phyloP scores from a whole-genome alignment of 2,329 filamentous ascomycete genomes.

The Colletotrichum sp. region DNA sequence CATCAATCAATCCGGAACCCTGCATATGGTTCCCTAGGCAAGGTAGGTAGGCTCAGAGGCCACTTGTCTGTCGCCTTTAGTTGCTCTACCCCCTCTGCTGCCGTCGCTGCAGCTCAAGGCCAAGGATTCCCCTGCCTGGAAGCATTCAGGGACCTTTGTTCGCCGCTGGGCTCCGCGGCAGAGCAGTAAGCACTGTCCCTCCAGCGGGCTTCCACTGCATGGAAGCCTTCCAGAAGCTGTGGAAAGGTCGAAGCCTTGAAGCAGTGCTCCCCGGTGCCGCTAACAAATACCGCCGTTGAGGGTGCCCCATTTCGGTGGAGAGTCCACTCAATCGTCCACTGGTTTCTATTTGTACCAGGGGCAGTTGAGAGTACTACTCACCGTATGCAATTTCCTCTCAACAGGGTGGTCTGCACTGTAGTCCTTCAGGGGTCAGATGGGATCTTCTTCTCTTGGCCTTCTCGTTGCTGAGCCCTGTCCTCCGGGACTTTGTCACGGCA shows the following conservation, averaged over 20 bases:
- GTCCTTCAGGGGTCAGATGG: not conserved
- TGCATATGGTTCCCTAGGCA: not conserved
- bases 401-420: not conserved
- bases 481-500: not conserved
- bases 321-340: not conserved
- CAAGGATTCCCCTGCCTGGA: not conserved
- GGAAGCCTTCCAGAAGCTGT: conserved; percentile 20
- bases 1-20: conserved; percentile 9
- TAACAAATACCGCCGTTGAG: not conserved
- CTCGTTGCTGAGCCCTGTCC: not conserved
- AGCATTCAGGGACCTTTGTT: conserved; percentile 12
- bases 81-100: not conserved
- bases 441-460: not conserved
- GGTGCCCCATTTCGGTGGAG: not conserved
- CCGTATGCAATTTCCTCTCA: not conserved
- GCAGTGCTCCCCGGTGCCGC: not conserved
- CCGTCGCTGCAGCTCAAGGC: not conserved
- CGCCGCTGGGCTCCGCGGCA: not conserved
- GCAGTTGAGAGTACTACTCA: not conserved
- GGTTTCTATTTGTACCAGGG: not conserved
- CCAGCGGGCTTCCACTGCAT: conserved; percentile 2
- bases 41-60: not conserved
- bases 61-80: not conserved
- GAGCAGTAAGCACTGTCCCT: conserved; percentile 5
- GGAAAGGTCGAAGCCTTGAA: conserved; percentile 12